These are phyloP conservation scores for Dactylellina drechsleri DNA, from an alignment of 2,329 filamentous ascomycete genomes.

Conservation along the genomic window DNA sequence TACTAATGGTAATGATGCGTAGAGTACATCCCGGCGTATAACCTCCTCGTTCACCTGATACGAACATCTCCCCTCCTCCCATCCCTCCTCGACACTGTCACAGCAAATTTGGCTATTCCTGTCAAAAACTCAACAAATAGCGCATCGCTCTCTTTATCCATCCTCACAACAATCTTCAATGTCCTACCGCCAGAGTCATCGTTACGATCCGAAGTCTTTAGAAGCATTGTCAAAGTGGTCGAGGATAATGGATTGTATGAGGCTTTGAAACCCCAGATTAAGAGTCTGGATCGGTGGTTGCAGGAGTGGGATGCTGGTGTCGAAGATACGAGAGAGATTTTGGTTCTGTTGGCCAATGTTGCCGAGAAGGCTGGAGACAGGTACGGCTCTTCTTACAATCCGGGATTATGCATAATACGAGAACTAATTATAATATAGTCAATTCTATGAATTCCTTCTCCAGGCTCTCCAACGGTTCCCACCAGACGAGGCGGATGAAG, in stretches of 20 bases:
- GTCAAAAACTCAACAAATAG: slow-evolving; percentile 89
- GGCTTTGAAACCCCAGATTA: slow-evolving; percentile 81
- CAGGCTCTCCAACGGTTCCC: slow-evolving; percentile 82
- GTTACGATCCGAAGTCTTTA: slow-evolving; percentile 87
- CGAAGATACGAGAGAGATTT: slow-evolving; percentile 85
- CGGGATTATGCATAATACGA: slow-evolving; percentile 62
- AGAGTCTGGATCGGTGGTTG: slow-evolving; percentile 84
- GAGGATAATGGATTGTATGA: slow-evolving; percentile 81
- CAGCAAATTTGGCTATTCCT: slow-evolving; percentile 87
- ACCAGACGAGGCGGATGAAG: slow-evolving; percentile 67
- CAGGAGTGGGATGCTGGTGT: slow-evolving; percentile 81
- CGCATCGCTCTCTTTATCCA: slow-evolving; percentile 83
- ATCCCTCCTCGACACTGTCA: slow-evolving; percentile 86
- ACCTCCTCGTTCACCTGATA: slow-evolving; percentile 93
- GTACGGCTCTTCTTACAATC: slow-evolving; percentile 69
- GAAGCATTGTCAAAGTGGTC: slow-evolving; percentile 86
- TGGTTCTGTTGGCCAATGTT: slow-evolving; percentile 81
- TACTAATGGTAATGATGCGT: slow-evolving; percentile 51
- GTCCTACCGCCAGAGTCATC: slow-evolving; percentile 80
- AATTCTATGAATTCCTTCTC: slow-evolving; percentile 74
- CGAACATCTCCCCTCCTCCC: slow-evolving; percentile 84
- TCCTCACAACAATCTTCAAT: slow-evolving; percentile 97
- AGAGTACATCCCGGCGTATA: slow-evolving; percentile 96
- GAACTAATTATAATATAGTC: slow-evolving; percentile 39
- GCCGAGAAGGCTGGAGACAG: slow-evolving; percentile 82